A percentile compares a stretch with the other conserved stretches of the same genome.
phyloP scores from a whole-genome alignment of 2,329 filamentous ascomycete species.

The Endocalyx cinctus region DNA sequence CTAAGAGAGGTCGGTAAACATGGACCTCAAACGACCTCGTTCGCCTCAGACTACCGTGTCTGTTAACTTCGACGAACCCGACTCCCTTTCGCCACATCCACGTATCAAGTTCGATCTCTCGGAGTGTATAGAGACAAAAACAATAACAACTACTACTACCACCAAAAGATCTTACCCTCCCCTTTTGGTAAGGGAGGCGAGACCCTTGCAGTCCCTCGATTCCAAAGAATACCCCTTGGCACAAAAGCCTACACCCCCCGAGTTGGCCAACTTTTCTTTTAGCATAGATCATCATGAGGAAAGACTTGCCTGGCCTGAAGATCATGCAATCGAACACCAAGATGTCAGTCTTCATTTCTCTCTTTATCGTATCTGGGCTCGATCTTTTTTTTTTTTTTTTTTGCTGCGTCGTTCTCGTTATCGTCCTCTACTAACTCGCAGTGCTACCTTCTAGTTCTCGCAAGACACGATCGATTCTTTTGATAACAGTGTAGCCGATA shows the following conservation, averaged over 20 bases:
- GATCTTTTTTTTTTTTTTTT: not conserved
- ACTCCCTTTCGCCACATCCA: constrained; percentile 32
- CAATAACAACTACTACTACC: constrained; percentile 86
- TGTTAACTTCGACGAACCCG: constrained; percentile 42
- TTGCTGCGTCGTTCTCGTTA: constrained; percentile 1
- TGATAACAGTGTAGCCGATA: too few species aligned
- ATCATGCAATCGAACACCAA: constrained; percentile 19
- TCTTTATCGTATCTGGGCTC: too few species aligned
- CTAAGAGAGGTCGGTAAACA: too few species aligned
- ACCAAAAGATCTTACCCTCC: constrained; percentile 82
- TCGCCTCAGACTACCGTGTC: constrained; percentile 39
- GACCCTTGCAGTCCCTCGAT: constrained; percentile 68
- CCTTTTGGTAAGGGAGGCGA: constrained; percentile 71
- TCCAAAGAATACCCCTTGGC: constrained; percentile 88
- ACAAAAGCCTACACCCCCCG: constrained; percentile 72
- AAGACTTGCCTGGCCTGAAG: constrained; percentile 31
- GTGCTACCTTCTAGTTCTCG: constrained; percentile 21
- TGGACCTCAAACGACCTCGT: constrained; percentile 28
- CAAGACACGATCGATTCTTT: constrained; percentile 17
- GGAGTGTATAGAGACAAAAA: constrained; percentile 64
- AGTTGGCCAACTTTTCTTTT: constrained; percentile 73
- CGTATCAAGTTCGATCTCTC: constrained; percentile 53
- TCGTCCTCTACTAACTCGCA: constrained; percentile 5
- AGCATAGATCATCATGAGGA: constrained; percentile 60
- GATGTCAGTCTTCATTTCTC: constrained; percentile 15